These are phyloP conservation scores for Bullera alba DNA, from an alignment of 768 basidiomycete genomes.

Conservation along the genomic window DNA sequence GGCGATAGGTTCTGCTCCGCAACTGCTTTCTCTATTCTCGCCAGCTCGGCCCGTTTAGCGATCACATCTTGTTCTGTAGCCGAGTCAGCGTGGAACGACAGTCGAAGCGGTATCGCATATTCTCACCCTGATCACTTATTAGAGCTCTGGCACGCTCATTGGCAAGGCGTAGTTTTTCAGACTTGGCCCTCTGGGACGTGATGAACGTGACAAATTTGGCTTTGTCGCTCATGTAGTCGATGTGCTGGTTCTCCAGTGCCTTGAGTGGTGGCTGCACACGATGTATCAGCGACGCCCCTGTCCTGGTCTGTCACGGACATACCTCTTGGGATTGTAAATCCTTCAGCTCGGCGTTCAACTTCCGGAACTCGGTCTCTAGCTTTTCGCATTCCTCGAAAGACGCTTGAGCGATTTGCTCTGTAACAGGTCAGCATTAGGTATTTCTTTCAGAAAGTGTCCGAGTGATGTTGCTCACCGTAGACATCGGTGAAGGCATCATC, in stretches of 20 bases:
- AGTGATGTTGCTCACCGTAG: slow-evolving; percentile 60
- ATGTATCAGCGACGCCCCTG: slow-evolving; percentile 1
- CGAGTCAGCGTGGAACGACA: neutral
- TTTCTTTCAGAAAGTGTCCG: neutral
- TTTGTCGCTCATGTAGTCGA: slow-evolving; percentile 60
- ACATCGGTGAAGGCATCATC: slow-evolving; percentile 50
- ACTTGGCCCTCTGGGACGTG: slow-evolving; percentile 47
- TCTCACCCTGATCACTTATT: slow-evolving; percentile 33
- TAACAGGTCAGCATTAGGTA: slow-evolving; percentile 7
- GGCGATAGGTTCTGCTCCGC: slow-evolving; percentile 81
- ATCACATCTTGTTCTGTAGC: no score
- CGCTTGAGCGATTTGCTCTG: slow-evolving; percentile 23
- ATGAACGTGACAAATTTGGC: slow-evolving; percentile 43
- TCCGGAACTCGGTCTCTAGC: slow-evolving; percentile 22
- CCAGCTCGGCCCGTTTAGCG: slow-evolving; percentile 61
- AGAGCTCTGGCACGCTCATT: slow-evolving; percentile 49
- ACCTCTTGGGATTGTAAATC: slow-evolving; percentile 40
- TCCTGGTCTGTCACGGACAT: slow-evolving; percentile 4
- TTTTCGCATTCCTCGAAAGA: slow-evolving; percentile 22
- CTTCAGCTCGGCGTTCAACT: slow-evolving; percentile 19
- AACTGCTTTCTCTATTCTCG: slow-evolving; percentile 60
- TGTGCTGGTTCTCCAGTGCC: slow-evolving; percentile 47
- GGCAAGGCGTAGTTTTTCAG: slow-evolving; percentile 65
- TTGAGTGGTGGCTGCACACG: slow-evolving; percentile 40
- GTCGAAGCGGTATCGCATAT: no score